Evolutionary conservation across 768 basidiomycete species (phyloP).

Genomic region (Candolleomyces efflorescens): DNA sequence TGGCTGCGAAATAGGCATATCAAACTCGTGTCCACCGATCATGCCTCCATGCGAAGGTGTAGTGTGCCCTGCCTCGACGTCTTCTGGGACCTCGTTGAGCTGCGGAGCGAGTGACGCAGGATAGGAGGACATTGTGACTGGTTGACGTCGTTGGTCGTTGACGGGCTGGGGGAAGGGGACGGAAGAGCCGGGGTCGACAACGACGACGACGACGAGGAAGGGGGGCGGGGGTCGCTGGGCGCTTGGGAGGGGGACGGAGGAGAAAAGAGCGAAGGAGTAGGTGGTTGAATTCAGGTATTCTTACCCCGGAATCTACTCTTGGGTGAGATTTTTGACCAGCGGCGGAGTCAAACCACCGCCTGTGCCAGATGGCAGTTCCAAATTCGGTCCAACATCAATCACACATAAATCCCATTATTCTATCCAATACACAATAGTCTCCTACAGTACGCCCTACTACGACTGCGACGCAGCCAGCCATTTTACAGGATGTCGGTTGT

Average conservation of each 20-base stretch:
- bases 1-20: slow-evolving; percentile 48
- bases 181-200: neutral
- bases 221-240: slow-evolving; percentile 2
- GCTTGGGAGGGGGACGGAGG: neutral
- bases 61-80: slow-evolving; percentile 32
- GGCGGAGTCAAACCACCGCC: slow-evolving; percentile 8
- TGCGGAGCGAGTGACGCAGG: slow-evolving; percentile 44
- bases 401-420: neutral
- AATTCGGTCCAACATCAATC: slow-evolving; percentile 1
- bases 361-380: slow-evolving; percentile 3
- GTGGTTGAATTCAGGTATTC: slow-evolving; percentile 13
- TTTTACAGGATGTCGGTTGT: slow-evolving; percentile 55
- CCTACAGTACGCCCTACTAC: neutral
- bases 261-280: slow-evolving; percentile 2
- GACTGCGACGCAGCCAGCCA: slow-evolving; percentile 41
- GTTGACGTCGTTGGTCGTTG: neutral
- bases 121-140: slow-evolving; percentile 34
- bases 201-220: slow-evolving; percentile 3
- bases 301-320: slow-evolving; percentile 4
- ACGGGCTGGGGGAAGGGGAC: neutral
- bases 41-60: slow-evolving; percentile 54
- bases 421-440: neutral
- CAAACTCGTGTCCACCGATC: slow-evolving; percentile 60
- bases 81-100: slow-evolving; percentile 49
- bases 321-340: slow-evolving; percentile 16